Conservation (phyloP, 2,329 filamentous ascomycete genomes). For the Fusarium dlaminii region DNA sequence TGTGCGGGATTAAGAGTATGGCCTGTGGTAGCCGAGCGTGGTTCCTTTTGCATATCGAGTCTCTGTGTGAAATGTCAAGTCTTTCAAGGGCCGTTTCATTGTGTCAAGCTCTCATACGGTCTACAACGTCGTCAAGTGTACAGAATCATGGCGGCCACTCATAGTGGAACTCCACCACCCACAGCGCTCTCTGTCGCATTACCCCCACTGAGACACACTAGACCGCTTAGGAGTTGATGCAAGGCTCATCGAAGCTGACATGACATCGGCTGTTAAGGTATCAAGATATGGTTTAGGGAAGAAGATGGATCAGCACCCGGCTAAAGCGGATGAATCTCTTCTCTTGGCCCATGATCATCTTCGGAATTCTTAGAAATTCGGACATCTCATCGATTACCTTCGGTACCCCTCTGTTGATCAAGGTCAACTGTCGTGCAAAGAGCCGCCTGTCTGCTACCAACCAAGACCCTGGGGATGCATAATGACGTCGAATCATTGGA, state of each 20-base stretch:
- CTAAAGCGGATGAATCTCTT: not conserved
- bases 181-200: not conserved
- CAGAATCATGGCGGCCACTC: not conserved
- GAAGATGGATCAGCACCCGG: constrained; percentile 5
- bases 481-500: constrained; percentile 39
- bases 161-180: not conserved
- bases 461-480: constrained; percentile 25
- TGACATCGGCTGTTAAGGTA: not conserved
- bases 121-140: not conserved
- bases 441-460: constrained; percentile 27
- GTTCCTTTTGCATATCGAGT: not conserved
- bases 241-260: constrained; percentile 11
- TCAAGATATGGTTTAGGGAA: not conserved
- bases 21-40: not conserved
- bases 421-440: constrained; percentile 18
- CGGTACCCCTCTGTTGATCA: constrained; percentile 13
- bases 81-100: not conserved
- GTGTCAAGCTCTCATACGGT: not conserved
- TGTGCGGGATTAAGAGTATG: not conserved
- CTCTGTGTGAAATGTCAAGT: not conserved
- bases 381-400: not conserved
- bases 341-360: not conserved
- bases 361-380: not conserved
- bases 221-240: constrained; percentile 25
- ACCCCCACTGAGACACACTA: constrained; percentile 24